Evolutionary conservation across 1,284 basidiomycete species (phyloP), one percentile per base, ranked within the genome.

Genomic region (Ceratobasidium sp.): DNA sequence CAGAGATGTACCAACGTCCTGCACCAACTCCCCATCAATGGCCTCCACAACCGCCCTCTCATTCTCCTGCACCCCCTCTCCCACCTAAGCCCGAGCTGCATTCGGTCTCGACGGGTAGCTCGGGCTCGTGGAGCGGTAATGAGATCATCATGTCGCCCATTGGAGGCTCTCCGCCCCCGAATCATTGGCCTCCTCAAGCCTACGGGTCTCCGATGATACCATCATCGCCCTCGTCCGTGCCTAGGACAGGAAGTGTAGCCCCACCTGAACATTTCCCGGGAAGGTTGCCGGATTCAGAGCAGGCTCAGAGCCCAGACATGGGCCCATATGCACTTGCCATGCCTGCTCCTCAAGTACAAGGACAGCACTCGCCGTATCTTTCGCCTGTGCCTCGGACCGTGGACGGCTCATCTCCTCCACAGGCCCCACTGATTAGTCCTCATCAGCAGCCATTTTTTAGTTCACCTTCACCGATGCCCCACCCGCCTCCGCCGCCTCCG

Each of bases 31-130:
- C n/a, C 5, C 48, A 46, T 16, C 32, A 36, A 69, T 69, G 64
- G 64, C 52, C 9, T 32, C 52, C 52, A 57, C 28, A 18, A 21
- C 28, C 64, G 8, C 12, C 34, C 3, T 50, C 48, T 23, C 64
- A 39, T 50, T 36, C 34, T n/a, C 34, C 18, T 28, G 64, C 62
- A 52, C 53, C 64, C 14, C 64, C 64, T 8, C 64, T 65, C 6
- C 62, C 62, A 6, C 64, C 64, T 30, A 69, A 57, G 43, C 64
- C 64, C 12, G 64, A 69, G 39, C 50, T 69, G 12, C n/a, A 39
- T 26, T 32, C 34, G 8, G 6, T 26, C 48, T 52, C 34, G 14
- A 65, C 46, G 9, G 36, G 28, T 30, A 30, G 50, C 26, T 28
- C 50, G 28, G 50, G 50, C 26, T n/a, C 58, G 18, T 69, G 64